Percentiles rank a stretch among this genome's conserved stretches.
These are phyloP conservation scores for Bromus sterilis DNA, from an alignment of 176 grass and related monocot species.

Conservation along the genomic window DNA sequence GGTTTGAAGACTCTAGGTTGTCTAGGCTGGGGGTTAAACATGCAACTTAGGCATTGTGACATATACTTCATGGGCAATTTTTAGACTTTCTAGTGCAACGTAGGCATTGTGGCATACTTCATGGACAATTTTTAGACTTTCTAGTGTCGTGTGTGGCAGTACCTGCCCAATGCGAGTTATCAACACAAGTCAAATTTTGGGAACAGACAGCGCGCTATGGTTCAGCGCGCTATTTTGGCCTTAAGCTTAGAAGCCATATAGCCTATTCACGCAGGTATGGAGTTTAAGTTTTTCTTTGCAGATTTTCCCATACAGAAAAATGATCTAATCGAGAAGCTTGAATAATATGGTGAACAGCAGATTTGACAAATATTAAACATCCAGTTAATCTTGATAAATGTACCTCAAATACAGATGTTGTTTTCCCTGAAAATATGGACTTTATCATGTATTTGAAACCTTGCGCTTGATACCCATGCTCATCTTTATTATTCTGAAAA, in stretches of 20 bases:
- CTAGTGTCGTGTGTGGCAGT: background rate
- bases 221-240: background rate
- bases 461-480: background rate
- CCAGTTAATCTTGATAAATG: background rate
- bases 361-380: background rate
- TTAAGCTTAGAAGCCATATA: background rate
- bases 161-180: background rate
- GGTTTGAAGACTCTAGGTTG: background rate
- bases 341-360: background rate
- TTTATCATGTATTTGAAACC: conserved; percentile 14
- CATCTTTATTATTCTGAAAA: conserved; percentile 20
- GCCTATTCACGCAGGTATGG: background rate
- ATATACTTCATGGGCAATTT: background rate
- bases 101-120: background rate
- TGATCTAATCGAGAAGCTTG: background rate
- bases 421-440: conserved; percentile 20
- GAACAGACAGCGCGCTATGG: background rate
- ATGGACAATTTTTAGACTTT: background rate
- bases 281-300: background rate
- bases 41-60: background rate
- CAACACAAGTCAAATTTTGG: background rate
- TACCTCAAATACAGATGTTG: conserved; percentile 17
- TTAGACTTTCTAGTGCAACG: background rate
- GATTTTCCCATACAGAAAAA: background rate
- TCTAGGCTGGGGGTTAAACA: background rate